Evolutionary conservation across 495 filamentous ascomycete genomes (phyloP), one percentile per base, ranked within the genome.

Genomic region (Barbatosphaeria neglecta): DNA sequence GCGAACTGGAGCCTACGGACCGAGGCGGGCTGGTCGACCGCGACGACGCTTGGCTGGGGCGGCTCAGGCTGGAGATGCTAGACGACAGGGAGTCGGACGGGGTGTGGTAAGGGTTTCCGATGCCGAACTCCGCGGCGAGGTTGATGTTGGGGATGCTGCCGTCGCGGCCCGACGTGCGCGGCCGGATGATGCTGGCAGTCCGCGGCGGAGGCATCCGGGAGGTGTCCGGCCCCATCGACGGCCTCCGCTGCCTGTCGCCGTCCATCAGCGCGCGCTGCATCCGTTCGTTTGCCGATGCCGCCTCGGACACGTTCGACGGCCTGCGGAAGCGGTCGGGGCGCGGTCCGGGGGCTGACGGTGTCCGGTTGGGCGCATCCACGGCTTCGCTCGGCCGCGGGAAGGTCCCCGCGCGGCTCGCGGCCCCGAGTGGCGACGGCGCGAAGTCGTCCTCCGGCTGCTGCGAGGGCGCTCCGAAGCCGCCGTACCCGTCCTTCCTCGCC

Each of bases 1-100:
- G 66, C 7, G 57, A 52, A 41, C 60, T 58, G 27, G 70, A 67
- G 8, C 44, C 43, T n/a, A 68, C 44, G 16, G 73, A 73, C 23
- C 64, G 59, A 6, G 76, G 68, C 1, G 77, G 78, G 50, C 74
- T n/a, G n/a, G n/a, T 93, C 4, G 86, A 87, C 44, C 78, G 72
- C 3, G 86, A 87, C 54, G 83, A 90, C 2, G 79, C 72, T 60
- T 80, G 82, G 47, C 80, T 78, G 0, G 67, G 67, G 8, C 78
- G 66, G 17, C 82, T 86, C 19, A 68, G 76, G 1, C 68, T 74
- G 6, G 84, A 88, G n/a, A 74, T 76, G 35, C 79, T 81, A 5
- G 85, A 89, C 2, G 76, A 76, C 20, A 74, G 74, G 1, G 85
- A 92, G 50, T 79, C 75, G 0, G 82, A 79, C 1, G 80, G 64